Percentiles rank a stretch among this genome's conserved stretches.
Evolutionary conservation across 139 green algal species (phyloP).

Genomic region (Parachlorella kessleri): DNA sequence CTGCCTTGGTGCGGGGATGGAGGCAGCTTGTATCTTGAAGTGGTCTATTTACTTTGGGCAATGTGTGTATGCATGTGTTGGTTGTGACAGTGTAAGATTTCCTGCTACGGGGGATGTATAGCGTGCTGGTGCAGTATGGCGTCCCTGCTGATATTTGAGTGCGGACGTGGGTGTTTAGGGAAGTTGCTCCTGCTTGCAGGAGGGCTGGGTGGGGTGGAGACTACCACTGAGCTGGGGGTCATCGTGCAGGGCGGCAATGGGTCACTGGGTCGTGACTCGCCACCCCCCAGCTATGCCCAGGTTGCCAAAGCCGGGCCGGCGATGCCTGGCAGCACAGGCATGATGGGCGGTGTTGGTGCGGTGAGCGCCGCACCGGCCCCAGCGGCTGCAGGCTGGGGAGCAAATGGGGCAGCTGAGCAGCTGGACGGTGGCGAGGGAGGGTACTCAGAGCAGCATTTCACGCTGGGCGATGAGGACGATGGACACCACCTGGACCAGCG

Average conservation of each 20-base stretch:
- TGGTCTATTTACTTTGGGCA: no score
- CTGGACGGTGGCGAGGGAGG: background rate
- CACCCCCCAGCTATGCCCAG: background rate
- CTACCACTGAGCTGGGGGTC: slow-evolving; percentile 33
- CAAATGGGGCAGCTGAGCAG: background rate
- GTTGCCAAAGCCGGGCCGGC: background rate
- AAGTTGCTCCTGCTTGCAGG: slow-evolving; percentile 4
- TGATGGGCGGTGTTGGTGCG: no score
- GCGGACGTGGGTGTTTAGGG: no score
- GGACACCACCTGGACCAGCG: background rate
- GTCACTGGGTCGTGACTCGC: no score
- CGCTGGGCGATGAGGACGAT: slow-evolving; percentile 22
- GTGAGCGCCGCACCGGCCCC: background rate
- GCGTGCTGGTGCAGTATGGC: no score
- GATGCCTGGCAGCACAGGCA: background rate
- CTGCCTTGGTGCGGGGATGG: no score
- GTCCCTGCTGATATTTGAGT: background rate
- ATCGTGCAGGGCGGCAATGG: background rate
- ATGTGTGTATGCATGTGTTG: no score
- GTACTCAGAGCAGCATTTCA: slow-evolving; percentile 13
- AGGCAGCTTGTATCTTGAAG: no score
- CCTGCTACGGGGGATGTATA: no score
- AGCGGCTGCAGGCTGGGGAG: background rate
- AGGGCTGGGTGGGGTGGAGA: slow-evolving; percentile 1
- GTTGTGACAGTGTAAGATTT: no score